Base-by-base conservation (phyloP, 345 rosid genomes). In the Populus simonii region DNA sequence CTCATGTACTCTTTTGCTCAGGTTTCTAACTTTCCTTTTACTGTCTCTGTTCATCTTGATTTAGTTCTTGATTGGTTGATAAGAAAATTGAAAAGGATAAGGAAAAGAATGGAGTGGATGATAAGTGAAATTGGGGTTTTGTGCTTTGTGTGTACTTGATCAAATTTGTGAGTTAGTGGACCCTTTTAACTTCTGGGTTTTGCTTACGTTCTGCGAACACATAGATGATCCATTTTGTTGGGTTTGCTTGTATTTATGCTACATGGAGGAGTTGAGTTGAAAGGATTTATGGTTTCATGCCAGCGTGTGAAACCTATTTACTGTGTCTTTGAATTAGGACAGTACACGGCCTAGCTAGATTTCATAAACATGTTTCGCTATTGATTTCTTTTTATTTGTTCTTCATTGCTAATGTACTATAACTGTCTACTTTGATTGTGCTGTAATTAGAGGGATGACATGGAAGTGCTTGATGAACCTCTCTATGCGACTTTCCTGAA, bases 1-100 rank as follows among this genome's bases (percentile, higher is more conserved):
- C 91, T 94, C 78, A 85, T 91, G 94, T 94, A 94, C 85, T 92
- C 96, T 77, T 94, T 94, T 85, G 83, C 94, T 31, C 93, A 92
- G 94, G 94, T 92, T 53, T 23, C 57, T 16, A 3, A 10, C 33
- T 36, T 29, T 76, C 39, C 47, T 2, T 1, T 67, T 12, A 20
- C 16, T 16, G 66, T 62, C 39, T 18, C 27, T 77, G 6, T 20
- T 70, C 7, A 18, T 69, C 35, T 75, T 27, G 6, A 13, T 29
- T 27, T 8, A 45, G 45, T 69, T 63, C 65, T 57, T 33, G 45
- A 61, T 75, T 71, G 80, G 66, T 20, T 69, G 68, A 39, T 78
- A 70, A 69, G 74, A 65, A 25, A 43, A 43, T 61, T 61, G 38
- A 18, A 6, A 25, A 68, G 67, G 36, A 29, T 61, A 71, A 31